phyloP scores from a whole-genome alignment of 2,329 filamentous ascomycete genomes.

The Alternaria novae-zelandiae region DNA sequence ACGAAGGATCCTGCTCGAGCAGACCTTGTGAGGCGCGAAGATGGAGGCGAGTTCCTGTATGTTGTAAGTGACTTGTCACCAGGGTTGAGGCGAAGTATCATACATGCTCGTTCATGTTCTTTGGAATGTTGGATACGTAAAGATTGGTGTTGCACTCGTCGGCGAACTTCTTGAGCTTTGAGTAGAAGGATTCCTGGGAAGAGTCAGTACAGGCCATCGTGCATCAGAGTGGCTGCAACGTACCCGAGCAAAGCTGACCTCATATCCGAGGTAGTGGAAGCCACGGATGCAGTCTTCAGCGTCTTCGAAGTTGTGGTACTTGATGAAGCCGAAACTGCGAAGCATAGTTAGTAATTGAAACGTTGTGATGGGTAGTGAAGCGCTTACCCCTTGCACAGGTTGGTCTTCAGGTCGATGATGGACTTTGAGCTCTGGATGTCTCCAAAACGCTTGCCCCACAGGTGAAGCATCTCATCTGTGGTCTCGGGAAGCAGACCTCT shows the following conservation, averaged over 20 bases:
- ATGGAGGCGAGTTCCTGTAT: conserved; percentile 76
- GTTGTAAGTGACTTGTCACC: conserved; percentile 17
- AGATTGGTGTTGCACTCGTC: conserved; percentile 91
- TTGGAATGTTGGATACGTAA: conserved; percentile 96
- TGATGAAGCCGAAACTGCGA: conserved; percentile 91
- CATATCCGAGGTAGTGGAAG: conserved; percentile 92
- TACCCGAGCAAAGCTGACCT: conserved; percentile 95
- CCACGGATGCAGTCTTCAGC: conserved; percentile 96
- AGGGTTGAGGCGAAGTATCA: conserved; percentile 35
- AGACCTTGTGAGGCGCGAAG: conserved; percentile 80
- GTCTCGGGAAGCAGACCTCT: conserved; percentile 94
- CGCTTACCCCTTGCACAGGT: conserved; percentile 89
- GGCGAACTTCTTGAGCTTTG: conserved; percentile 93
- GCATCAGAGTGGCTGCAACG: conserved; percentile 36
- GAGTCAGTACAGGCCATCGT: conserved; percentile 15
- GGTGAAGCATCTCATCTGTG: conserved; percentile 84
- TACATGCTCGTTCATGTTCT: conserved; percentile 88
- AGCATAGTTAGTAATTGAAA: conserved; percentile 8
- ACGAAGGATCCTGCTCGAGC: conserved; percentile 93
- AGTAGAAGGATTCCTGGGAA: conserved; percentile 87
- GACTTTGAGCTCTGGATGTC: conserved; percentile 97
- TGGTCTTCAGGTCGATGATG: conserved; percentile 93
- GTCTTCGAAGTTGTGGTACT: conserved; percentile 84
- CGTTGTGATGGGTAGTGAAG: neutral
- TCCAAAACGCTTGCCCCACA: conserved; percentile 86